These are phyloP conservation scores for Cavenderia fasciculata DNA, from an alignment of 78 protist genomes.

Conservation along the genomic window DNA sequence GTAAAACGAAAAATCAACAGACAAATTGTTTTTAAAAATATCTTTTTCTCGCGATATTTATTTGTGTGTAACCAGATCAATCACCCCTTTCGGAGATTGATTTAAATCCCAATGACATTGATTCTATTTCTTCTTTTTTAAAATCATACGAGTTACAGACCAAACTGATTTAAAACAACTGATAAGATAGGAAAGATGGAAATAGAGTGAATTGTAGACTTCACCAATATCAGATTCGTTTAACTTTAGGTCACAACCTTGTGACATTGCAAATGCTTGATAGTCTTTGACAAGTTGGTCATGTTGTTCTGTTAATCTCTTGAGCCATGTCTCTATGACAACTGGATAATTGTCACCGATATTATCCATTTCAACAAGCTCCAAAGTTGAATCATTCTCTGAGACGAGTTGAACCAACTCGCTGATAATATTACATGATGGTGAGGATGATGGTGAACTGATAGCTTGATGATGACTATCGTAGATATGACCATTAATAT, in stretches of 20 bases:
- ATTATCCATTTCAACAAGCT: not conserved
- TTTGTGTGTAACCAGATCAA: too few species aligned
- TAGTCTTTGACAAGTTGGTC: not conserved
- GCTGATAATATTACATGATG: too few species aligned
- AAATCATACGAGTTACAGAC: not conserved
- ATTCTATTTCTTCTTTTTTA: not conserved
- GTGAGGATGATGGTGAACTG: too few species aligned
- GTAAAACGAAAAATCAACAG: too few species aligned
- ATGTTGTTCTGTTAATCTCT: not conserved
- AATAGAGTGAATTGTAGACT: not conserved
- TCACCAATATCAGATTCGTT: conserved; percentile 24
- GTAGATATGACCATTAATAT: conserved; percentile 17
- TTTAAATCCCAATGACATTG: too few species aligned
- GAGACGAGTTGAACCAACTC: too few species aligned
- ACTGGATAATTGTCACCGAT: not conserved
- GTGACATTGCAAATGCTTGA: conserved; percentile 38
- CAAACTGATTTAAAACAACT: conserved; percentile 6
- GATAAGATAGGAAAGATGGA: conserved; percentile 10
- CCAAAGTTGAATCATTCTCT: too few species aligned
- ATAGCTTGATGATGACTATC: not conserved
- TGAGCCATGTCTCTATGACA: not conserved
- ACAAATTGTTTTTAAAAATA: too few species aligned
- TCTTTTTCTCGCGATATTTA: too few species aligned
- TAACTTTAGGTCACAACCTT: conserved; percentile 51
- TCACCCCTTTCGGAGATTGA: too few species aligned